These are phyloP conservation scores for Tetratostichococcus sp. DNA, from an alignment of 139 green algal genomes.

Conservation along the genomic window DNA sequence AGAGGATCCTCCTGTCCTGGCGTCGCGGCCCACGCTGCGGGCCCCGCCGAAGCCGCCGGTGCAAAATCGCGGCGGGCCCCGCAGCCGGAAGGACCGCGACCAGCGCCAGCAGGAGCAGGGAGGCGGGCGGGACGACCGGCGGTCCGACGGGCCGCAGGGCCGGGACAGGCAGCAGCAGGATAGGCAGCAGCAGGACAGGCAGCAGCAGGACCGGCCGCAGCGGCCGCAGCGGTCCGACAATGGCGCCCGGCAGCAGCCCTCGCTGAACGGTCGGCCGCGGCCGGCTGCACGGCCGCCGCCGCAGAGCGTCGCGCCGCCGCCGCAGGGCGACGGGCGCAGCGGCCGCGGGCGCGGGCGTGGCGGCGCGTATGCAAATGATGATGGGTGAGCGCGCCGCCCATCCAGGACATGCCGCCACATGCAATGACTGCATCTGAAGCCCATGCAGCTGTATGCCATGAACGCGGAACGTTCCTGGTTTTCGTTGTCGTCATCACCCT, in stretches of 20 bases:
- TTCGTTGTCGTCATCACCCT: too few relatives aligned
- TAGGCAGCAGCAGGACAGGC: background rate
- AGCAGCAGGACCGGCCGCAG: background rate
- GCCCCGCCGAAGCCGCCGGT: background rate
- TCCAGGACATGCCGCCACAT: too few relatives aligned
- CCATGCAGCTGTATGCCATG: too few relatives aligned
- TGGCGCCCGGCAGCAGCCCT: background rate
- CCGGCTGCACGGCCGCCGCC: too few relatives aligned
- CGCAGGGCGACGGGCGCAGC: too few relatives aligned
- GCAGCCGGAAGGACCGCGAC: background rate
- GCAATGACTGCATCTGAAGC: too few relatives aligned
- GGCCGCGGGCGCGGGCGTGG: too few relatives aligned
- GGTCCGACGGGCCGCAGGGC: background rate
- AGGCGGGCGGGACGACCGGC: background rate
- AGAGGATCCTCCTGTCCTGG: background rate
- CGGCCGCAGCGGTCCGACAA: background rate
- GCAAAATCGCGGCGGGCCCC: background rate
- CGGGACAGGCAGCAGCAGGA: constrained; percentile 1
- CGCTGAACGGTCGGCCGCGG: background rate
- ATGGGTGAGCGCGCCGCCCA: too few relatives aligned
- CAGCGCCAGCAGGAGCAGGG: background rate
- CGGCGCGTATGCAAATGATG: too few relatives aligned
- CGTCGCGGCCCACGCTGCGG: background rate
- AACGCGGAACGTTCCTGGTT: too few relatives aligned
- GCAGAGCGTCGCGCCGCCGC: too few relatives aligned